Conservation (phyloP, 2,329 filamentous ascomycete genomes). For the Monosporascus sp. region DNA sequence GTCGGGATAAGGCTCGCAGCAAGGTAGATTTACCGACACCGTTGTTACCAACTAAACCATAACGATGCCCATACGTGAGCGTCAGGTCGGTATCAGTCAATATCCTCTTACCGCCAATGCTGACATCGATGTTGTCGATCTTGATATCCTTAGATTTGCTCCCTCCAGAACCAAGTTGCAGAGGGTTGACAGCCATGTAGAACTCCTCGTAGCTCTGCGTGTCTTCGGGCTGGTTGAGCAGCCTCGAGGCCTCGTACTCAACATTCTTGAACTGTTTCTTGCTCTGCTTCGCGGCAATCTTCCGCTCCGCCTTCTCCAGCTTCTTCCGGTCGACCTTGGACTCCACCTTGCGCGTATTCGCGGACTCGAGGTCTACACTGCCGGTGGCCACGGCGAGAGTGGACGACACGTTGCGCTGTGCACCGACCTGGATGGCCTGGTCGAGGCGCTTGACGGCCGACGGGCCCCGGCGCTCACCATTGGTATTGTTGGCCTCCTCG, state of each 20-base stretch:
- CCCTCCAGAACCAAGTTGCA: constrained; percentile 71
- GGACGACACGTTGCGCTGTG: constrained; percentile 92
- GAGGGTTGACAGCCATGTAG: constrained; percentile 98
- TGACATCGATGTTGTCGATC: constrained; percentile 90
- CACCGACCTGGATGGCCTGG: constrained; percentile 89
- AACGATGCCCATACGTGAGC: constrained; percentile 85
- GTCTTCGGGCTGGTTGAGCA: constrained; percentile 78
- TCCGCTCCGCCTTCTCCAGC: constrained; percentile 95
- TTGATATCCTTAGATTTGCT: constrained; percentile 99
- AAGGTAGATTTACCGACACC: constrained; percentile 98
- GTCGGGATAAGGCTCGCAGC: constrained; percentile 80
- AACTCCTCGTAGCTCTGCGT: constrained; percentile 97
- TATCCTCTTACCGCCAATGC: constrained; percentile 84
- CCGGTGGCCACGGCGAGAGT: constrained; percentile 83
- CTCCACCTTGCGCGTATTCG: constrained; percentile 89
- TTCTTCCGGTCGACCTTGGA: constrained; percentile 98
- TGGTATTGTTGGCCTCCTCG: constrained; percentile 69
- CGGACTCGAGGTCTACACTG: constrained; percentile 87
- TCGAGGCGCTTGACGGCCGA: constrained; percentile 81
- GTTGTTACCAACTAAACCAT: constrained; percentile 98
- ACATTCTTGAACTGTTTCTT: constrained; percentile 98
- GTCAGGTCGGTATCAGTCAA: constrained; percentile 87
- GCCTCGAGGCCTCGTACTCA: constrained; percentile 89
- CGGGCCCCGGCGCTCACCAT: constrained; percentile 65
- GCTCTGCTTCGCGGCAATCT: constrained; percentile 96